These are phyloP conservation scores for Entonaema liquescens DNA, from an alignment of 495 filamentous ascomycete species.

Conservation along the genomic window DNA sequence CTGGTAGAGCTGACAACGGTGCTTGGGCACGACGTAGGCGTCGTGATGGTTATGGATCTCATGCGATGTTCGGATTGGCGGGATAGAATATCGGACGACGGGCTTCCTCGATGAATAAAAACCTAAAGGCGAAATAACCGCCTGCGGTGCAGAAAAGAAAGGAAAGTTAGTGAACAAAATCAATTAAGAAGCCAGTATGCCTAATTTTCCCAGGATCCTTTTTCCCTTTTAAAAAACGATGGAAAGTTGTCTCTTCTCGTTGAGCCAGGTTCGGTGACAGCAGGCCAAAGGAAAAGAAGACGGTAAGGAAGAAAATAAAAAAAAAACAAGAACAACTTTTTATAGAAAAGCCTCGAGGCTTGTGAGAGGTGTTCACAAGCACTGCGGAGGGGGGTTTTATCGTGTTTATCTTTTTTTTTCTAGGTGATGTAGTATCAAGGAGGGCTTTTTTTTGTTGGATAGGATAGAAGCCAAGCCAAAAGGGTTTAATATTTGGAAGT, in stretches of 20 bases:
- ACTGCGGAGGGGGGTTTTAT: conserved; percentile 26
- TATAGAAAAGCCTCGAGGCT: conserved; percentile 35
- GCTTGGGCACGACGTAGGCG: conserved; percentile 43
- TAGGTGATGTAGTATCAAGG: conserved; percentile 45
- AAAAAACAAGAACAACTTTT: conserved; percentile 39
- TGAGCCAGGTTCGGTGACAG: conserved; percentile 28
- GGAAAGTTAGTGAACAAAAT: conserved; percentile 35
- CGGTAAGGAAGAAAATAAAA: conserved; percentile 23
- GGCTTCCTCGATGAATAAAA: conserved; percentile 39
- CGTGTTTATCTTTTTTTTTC: conserved; percentile 32
- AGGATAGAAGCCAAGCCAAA: conserved; percentile 45
- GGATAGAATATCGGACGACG: conserved; percentile 35
- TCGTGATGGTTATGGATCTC: conserved; percentile 45
- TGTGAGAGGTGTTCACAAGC: conserved; percentile 33
- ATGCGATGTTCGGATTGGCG: conserved; percentile 41
- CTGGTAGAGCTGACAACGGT: conserved; percentile 31
- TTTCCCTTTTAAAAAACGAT: conserved; percentile 17
- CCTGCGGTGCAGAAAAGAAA: conserved; percentile 48
- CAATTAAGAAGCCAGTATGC: conserved; percentile 45
- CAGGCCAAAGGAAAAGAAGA: conserved; percentile 28
- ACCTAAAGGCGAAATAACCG: conserved; percentile 46
- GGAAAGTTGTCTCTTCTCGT: conserved; percentile 18
- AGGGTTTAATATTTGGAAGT: conserved; percentile 42
- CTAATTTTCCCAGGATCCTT: conserved; percentile 28
- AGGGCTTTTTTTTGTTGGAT: conserved; percentile 40